Evolutionary conservation across 306 rosid species (phyloP).

Genomic region (Sophora flavescens): DNA sequence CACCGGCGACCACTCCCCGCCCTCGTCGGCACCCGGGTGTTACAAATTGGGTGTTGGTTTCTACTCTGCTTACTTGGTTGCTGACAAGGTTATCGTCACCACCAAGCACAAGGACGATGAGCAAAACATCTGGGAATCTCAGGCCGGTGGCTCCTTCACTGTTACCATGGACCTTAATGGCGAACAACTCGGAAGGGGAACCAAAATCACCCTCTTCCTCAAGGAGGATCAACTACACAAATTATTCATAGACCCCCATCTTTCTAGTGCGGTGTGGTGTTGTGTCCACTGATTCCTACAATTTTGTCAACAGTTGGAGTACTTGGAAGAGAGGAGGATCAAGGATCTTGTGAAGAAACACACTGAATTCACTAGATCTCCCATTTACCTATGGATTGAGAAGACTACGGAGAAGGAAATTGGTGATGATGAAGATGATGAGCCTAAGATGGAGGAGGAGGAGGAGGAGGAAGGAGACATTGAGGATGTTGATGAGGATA

Average conservation of each 20-base stretch:
- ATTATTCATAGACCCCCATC: background rate
- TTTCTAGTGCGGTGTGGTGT: background rate
- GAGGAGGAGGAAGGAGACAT: constrained; percentile 61
- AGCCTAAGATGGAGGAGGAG: constrained; percentile 65
- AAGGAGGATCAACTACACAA: constrained; percentile 67
- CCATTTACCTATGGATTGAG: constrained; percentile 70
- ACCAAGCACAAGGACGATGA: constrained; percentile 73
- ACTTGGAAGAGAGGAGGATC: constrained; percentile 66
- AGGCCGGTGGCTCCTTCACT: constrained; percentile 73
- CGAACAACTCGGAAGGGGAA: constrained; percentile 69
- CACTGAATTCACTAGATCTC: constrained; percentile 71
- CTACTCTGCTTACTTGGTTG: constrained; percentile 68
- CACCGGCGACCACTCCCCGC: too few species aligned
- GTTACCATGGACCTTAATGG: constrained; percentile 63
- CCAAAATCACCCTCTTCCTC: constrained; percentile 67
- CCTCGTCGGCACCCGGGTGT: too few species aligned
- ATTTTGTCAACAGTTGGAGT: constrained; percentile 57
- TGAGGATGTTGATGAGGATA: constrained; percentile 65
- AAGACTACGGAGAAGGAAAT: constrained; percentile 71
- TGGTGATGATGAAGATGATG: constrained; percentile 70
- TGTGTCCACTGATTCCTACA: background rate
- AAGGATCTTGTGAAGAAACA: constrained; percentile 78
- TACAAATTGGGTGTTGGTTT: constrained; percentile 74
- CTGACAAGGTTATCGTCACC: constrained; percentile 67
- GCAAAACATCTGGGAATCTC: constrained; percentile 72